Base-by-base conservation (phyloP, 2,329 filamentous ascomycete genomes). In the Ophiostoma tasmaniense region DNA sequence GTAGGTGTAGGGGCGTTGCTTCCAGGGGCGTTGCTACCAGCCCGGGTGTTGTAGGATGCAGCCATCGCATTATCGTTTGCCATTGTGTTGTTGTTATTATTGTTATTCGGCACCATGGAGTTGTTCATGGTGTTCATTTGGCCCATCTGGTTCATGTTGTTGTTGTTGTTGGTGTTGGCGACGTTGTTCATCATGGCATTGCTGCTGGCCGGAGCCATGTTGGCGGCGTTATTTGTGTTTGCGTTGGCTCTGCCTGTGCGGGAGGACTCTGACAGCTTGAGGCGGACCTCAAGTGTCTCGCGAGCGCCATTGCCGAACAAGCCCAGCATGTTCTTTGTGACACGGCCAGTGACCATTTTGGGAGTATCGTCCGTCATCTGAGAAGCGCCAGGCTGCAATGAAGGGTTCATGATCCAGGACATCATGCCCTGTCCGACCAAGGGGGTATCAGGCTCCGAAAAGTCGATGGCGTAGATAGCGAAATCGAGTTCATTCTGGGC, bases 381-480 rank as follows among this genome's bases (percentile, higher is more conserved):
- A 70, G 83, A 17, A 10, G 68, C 59, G 3, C 35, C 64, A 30
- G 8, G 67, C 50, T 5, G 67, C 20, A 3, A 67, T 14, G 68
- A 6, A 83, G 68, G 84, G 75, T 76, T 87, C 64, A 98, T 83
- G 28, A 89, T 87, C 85, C 90, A 90, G 50, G 95, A 98, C 25
- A 99, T 83, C 88, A 98, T 92, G 67, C 96, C 95, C 79, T 99
- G 94, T 28, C 95, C 95, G 30, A 97, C 94, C 69, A 98, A 84
- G 67, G 96, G 95, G 22, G 89, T 92, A 76, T 97, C 93, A 72
- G 91, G 91, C 79, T 99, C 95, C 14, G 95, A 97, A 78, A 94
- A 98, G 78, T 99, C 95, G 81, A 92, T 92, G 37, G 94, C 93
- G 79, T 99, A 99, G 69, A 99, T 89, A n/a, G 93, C 95, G 80